These are phyloP conservation scores for Colletotrichum godetiae DNA, from an alignment of 2,329 filamentous ascomycete species.

Conservation along the genomic window DNA sequence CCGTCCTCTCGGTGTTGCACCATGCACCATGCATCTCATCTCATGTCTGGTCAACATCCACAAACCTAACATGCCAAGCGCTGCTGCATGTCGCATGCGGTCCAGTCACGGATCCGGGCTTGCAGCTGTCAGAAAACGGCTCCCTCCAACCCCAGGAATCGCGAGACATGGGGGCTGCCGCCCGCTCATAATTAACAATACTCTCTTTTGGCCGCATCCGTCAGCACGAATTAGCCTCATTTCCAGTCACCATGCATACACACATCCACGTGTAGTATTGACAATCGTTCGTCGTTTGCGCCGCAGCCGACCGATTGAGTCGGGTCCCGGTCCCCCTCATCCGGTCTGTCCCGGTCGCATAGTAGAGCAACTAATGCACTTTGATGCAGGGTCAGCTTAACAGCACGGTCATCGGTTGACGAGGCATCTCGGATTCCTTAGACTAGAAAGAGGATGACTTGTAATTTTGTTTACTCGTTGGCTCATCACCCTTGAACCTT, in stretches of 20 bases:
- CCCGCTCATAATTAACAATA: background rate
- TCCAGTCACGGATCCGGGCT: background rate
- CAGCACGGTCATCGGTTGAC: background rate
- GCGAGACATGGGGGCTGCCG: conserved; percentile 8
- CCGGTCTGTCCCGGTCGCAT: background rate
- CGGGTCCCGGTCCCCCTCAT: background rate
- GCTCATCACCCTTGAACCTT: background rate
- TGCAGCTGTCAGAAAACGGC: background rate
- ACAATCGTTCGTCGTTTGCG: background rate
- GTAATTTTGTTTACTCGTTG: background rate
- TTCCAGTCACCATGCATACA: background rate
- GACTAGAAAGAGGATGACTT: background rate
- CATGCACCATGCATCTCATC: background rate
- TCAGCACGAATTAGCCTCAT: background rate
- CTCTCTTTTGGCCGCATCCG: background rate
- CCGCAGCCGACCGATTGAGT: background rate
- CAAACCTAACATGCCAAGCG: background rate
- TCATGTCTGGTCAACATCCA: background rate
- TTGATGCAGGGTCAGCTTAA: background rate
- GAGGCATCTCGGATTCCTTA: background rate
- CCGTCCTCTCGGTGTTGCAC: no score
- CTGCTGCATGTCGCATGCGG: background rate
- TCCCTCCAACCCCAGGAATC: background rate
- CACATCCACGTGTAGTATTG: background rate
- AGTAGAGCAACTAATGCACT: background rate